Evolutionary conservation across 441 rosid genomes (phyloP).

Genomic region (Populus hybrid): DNA sequence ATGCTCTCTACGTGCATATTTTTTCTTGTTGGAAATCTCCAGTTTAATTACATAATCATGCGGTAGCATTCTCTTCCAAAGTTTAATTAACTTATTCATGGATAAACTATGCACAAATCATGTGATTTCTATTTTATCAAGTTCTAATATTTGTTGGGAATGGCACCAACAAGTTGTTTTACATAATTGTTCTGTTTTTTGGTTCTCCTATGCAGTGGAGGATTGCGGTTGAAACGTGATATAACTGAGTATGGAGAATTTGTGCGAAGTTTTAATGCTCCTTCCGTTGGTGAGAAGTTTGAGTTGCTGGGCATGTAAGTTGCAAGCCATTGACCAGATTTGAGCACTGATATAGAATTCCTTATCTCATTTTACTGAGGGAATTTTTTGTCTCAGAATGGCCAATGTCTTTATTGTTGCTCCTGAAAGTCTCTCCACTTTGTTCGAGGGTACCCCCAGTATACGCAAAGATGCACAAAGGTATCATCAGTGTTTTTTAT

Average conservation of each 20-base stretch:
- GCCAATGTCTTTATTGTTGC: constrained; percentile 96
- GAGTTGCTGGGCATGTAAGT: constrained; percentile 93
- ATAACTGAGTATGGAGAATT: constrained; percentile 88
- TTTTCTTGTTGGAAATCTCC: background rate
- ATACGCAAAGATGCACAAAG: constrained; percentile 90
- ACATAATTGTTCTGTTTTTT: constrained; percentile 6
- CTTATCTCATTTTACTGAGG: constrained; percentile 11
- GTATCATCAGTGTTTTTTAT: constrained; percentile 29
- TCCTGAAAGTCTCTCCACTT: constrained; percentile 85
- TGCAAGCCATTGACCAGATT: constrained; percentile 1
- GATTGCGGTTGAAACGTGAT: constrained; percentile 93
- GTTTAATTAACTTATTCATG: background rate
- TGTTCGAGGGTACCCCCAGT: constrained; percentile 96
- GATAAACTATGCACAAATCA: background rate
- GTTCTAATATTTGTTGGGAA: background rate
- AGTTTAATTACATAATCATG: background rate
- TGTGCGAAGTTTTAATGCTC: constrained; percentile 83
- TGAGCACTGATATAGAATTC: background rate
- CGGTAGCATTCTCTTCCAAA: background rate
- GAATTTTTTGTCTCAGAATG: constrained; percentile 46
- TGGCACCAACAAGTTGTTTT: constrained; percentile 4
- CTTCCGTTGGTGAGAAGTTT: constrained; percentile 92
- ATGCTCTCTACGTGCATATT: background rate
- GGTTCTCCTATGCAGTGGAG: constrained; percentile 59
- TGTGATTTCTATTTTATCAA: background rate